Percentiles rank a stretch among this genome's conserved stretches.
phyloP scores from a whole-genome alignment of 495 filamentous ascomycete genomes.

The Penicillium canescens region DNA sequence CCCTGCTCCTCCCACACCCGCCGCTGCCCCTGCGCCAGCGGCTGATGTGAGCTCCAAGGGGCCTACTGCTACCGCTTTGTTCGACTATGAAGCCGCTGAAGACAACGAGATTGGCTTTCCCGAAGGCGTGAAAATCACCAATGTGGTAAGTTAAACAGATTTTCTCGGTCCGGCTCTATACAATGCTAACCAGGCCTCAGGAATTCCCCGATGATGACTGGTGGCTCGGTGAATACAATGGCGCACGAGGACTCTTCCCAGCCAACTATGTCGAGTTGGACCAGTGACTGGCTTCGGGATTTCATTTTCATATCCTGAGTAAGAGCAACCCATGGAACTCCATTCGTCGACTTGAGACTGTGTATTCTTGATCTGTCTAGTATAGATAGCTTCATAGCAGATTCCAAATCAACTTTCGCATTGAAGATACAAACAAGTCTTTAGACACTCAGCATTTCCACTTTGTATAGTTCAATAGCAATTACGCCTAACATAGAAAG shows the following conservation, averaged over 20 bases:
- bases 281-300: constrained; percentile 34
- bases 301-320: neutral
- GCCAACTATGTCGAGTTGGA: constrained; percentile 76
- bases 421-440: too few relatives aligned
- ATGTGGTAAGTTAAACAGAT: constrained; percentile 52
- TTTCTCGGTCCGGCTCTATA: neutral
- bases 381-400: too few relatives aligned
- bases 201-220: constrained; percentile 99
- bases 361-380: too few relatives aligned
- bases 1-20: constrained; percentile 1
- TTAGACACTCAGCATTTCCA: too few relatives aligned
- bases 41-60: constrained; percentile 37
- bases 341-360: too few relatives aligned
- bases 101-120: constrained; percentile 97
- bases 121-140: constrained; percentile 74
- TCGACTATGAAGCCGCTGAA: constrained; percentile 97
- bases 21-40: constrained; percentile 13
- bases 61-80: constrained; percentile 77
- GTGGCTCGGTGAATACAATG: constrained; percentile 89
- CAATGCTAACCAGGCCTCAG: constrained; percentile 38
- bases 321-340: neutral
- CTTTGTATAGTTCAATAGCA: too few relatives aligned
- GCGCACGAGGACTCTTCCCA: constrained; percentile 86
- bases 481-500: neutral
- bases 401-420: too few relatives aligned